Evolutionary conservation across 768 basidiomycete species (phyloP).

Genomic region (Tricholoma matsutake): DNA sequence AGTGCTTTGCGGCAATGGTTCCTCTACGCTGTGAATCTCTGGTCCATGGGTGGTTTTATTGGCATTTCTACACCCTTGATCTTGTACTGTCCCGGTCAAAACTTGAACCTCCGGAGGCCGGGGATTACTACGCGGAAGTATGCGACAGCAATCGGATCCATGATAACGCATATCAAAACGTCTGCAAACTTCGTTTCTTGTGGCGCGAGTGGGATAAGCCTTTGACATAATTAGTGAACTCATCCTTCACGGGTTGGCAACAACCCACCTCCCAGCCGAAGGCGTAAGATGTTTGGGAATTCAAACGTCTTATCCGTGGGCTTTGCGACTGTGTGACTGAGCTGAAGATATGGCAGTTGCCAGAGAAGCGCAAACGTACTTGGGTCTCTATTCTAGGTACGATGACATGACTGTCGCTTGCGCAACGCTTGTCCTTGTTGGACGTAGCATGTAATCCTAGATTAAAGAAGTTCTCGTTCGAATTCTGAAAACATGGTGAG

Average conservation of each 20-base stretch:
- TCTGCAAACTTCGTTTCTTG: slow-evolving; percentile 13
- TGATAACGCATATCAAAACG: slow-evolving; percentile 1
- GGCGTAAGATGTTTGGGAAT: slow-evolving; percentile 4
- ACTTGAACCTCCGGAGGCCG: not conserved
- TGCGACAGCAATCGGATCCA: slow-evolving; percentile 1
- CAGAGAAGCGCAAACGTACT: not conserved
- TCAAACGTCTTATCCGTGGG: not conserved
- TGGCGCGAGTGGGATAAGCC: slow-evolving; percentile 28
- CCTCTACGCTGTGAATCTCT: not conserved
- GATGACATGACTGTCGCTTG: not conserved
- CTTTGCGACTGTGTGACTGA: not conserved
- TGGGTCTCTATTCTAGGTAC: not conserved
- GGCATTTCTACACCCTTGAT: not conserved
- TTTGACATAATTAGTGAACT: slow-evolving; percentile 8
- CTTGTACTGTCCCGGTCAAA: not conserved
- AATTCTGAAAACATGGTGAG: not conserved
- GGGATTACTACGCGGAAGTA: slow-evolving; percentile 9
- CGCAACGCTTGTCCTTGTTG: not conserved
- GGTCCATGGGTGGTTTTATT: not conserved
- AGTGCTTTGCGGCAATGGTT: not conserved
- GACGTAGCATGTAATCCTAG: not conserved
- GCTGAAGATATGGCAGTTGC: not conserved
- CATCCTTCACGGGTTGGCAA: not conserved
- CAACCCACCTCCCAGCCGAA: slow-evolving; percentile 15
- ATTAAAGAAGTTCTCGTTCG: not conserved